Evolutionary conservation across 2,329 filamentous ascomycete species (phyloP), one percentile per base, ranked within the genome.

Genomic region (Penicillium vulpinum): DNA sequence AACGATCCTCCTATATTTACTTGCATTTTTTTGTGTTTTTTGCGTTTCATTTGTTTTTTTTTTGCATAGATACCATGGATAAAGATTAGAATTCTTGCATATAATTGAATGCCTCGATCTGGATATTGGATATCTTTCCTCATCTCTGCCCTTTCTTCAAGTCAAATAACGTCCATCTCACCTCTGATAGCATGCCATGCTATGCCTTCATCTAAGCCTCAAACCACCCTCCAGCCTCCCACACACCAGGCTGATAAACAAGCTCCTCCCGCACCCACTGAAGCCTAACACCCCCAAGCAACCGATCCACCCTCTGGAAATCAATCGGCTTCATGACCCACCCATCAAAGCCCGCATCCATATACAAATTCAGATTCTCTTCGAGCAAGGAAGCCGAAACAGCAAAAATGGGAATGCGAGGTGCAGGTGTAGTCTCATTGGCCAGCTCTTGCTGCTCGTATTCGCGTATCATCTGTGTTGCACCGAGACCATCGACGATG

Each of bases 221-320:
- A 62, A 96, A 94, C 91, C 91, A 96, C 1, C 92, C 92, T 4
- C 92, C 92, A n/a, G 80, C 78, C 65, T 95, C 91, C 92, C 91
- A 96, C 44, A 86, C 73, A 0, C 91, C 91, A 2, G 85, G 78
- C 43, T 80, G 74, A 68, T 95, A 95, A 0, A 92, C 70, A 64
- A 85, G 87, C n/a, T 79, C 73, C 18, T 82, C 73, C 18, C 90
- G 81, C 0, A 81, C 75, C 0, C 82, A 75, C 0, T 82, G 76
- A 44, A 90, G 82, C 3, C 85, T 80, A 38, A 94, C 89, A 1
- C 90, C 91, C 1, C 78, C 73, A 54, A 96, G 80, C 8, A 96
- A 78, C 31, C 81, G 80, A 59, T 85, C 84, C 0, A 96, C 80
- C 9, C 91, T 82, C 63, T 86, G 85, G 69, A 96, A 95, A 58